Conservation (phyloP, 2,329 filamentous ascomycete species). For the Aspergillus awamori region DNA sequence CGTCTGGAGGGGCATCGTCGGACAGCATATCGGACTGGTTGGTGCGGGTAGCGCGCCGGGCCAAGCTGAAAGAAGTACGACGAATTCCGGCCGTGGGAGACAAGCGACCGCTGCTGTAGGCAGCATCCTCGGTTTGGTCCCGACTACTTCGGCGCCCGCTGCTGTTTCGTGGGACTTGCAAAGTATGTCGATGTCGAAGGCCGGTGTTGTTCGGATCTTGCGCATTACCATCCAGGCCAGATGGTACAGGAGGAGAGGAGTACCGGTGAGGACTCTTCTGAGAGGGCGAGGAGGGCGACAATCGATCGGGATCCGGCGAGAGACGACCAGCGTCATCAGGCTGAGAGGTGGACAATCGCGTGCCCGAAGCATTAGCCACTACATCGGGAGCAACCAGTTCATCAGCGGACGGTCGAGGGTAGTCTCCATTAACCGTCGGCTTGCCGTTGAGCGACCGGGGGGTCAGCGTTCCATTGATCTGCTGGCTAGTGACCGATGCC, state of each 20-base stretch:
- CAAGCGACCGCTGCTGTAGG: slow-evolving; percentile 73
- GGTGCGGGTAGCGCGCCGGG: slow-evolving; percentile 78
- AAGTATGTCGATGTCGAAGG: slow-evolving; percentile 80
- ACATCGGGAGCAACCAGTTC: slow-evolving; percentile 33
- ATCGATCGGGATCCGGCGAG: slow-evolving; percentile 35
- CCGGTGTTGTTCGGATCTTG: slow-evolving; percentile 60
- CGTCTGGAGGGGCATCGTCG: slow-evolving; percentile 83
- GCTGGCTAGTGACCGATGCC: slow-evolving; percentile 29
- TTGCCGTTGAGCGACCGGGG: slow-evolving; percentile 32
- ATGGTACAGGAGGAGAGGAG: slow-evolving; percentile 57
- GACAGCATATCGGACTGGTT: slow-evolving; percentile 80
- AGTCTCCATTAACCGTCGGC: slow-evolving; percentile 37
- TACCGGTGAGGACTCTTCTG: slow-evolving; percentile 38
- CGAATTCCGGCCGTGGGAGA: slow-evolving; percentile 71
- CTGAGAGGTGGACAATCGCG: slow-evolving; percentile 38
- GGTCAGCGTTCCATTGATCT: slow-evolving; percentile 31
- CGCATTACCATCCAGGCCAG: slow-evolving; percentile 55
- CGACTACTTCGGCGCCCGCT: slow-evolving; percentile 65
- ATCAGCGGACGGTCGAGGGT: slow-evolving; percentile 34
- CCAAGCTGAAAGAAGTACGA: slow-evolving; percentile 80
- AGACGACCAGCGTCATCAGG: slow-evolving; percentile 36
- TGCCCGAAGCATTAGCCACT: slow-evolving; percentile 32
- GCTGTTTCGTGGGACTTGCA: slow-evolving; percentile 76
- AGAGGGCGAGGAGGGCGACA: slow-evolving; percentile 31
- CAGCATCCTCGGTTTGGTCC: slow-evolving; percentile 68